Percentiles rank a stretch among this genome's conserved stretches.
These are phyloP conservation scores for Mycena maculata DNA, from an alignment of 768 basidiomycete genomes.

Conservation along the genomic window DNA sequence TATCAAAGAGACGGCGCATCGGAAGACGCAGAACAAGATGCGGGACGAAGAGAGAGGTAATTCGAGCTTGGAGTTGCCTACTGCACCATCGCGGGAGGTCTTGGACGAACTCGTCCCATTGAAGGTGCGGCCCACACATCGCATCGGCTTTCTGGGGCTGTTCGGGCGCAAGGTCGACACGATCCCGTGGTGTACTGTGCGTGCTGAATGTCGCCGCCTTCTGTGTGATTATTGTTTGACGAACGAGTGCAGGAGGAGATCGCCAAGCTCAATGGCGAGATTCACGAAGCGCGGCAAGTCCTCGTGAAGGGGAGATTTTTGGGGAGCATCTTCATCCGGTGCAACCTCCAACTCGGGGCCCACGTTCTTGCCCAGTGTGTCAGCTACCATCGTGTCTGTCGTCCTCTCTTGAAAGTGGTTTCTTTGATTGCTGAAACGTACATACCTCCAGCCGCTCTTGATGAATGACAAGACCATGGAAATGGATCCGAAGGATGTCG, in stretches of 20 bases:
- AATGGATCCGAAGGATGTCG: constrained; percentile 63
- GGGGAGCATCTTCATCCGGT: constrained; percentile 71
- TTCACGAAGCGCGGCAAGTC: constrained; percentile 54
- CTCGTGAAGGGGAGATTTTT: constrained; percentile 58
- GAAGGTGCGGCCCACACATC: constrained; percentile 62
- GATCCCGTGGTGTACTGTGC: constrained; percentile 69
- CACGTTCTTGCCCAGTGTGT: constrained; percentile 75
- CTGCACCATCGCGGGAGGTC: constrained; percentile 44
- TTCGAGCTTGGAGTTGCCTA: constrained; percentile 36
- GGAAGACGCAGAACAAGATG: constrained; percentile 43
- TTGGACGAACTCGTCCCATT: constrained; percentile 66
- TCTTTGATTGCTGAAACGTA: background rate
- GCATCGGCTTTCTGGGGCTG: constrained; percentile 60
- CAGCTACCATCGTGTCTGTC: constrained; percentile 59
- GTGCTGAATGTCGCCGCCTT: constrained; percentile 10
- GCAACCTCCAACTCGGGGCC: constrained; percentile 80
- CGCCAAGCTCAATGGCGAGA: constrained; percentile 52
- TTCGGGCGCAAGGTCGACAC: constrained; percentile 75
- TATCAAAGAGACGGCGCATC: constrained; percentile 49
- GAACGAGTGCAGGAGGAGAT: constrained; percentile 59
- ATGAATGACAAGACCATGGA: constrained; percentile 77
- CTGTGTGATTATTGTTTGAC: background rate
- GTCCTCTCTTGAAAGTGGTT: constrained; percentile 13
- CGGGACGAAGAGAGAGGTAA: constrained; percentile 44
- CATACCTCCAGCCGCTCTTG: constrained; percentile 56